Evolutionary conservation across 257 asterid species (phyloP), one percentile per base, ranked within the genome.

Genomic region (Ehretia macrophylla): DNA sequence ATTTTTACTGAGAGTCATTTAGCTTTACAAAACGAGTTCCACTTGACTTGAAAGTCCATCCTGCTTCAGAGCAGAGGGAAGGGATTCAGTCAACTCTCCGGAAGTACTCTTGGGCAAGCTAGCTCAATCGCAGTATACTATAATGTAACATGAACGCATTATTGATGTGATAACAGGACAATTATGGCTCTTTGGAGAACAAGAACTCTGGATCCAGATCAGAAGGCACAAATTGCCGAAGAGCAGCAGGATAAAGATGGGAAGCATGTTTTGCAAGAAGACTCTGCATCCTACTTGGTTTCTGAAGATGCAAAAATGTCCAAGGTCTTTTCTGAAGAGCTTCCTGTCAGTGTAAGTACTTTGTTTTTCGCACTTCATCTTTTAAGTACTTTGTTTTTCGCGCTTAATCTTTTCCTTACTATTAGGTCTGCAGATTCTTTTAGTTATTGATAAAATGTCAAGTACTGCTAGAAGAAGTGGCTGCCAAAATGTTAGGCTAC

Each of bases 161-260:
- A 14, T 1, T 38, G 32, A 56, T 60, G 55, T 64, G 39, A 20
- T 75, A 66, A 35, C 77, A 92, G 98, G 90, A 92, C 95, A 14
- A 73, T 84, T 45, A 78, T 62, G 82, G 95, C 95, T 11, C 72
- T 92, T 74, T 92, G 97, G 98, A 82, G 86, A 75, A 79, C 95
- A 62, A 81, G 95, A 74, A 75, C 77, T 18, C 56, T 77, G 17
- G 85, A 75, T 42, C 83, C 70, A 0, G 90, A 79, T 64, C 86
- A 85, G 76, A 79, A 75, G 72, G 88, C 78, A 16, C 65, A 55
- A 64, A 70, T 78, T 38, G 82, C 75, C 0, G 89, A 78, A 58
- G 83, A 78, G 73, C 82, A 82, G 74, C 63, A 74, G 68, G 79
- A 76, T 13, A 82, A 74, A 65, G 82, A 77, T 50, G 89, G 60